phyloP scores from a whole-genome alignment of 768 basidiomycete species.

The Trametes cubensis region DNA sequence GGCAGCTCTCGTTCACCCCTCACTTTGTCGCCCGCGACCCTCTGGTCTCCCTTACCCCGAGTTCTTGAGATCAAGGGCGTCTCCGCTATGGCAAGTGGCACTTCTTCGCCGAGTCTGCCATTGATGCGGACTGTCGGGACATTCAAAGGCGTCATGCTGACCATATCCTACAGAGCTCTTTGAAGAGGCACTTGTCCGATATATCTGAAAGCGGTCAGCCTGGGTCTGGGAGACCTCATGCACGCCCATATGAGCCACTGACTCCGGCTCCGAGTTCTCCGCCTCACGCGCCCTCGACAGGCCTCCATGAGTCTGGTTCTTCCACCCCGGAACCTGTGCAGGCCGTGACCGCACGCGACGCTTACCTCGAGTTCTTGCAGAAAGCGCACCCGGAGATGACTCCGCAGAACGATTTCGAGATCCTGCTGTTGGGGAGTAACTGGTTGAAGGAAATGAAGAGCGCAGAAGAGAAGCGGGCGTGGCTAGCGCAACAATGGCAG shows the following conservation, averaged over 20 bases:
- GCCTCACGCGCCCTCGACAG: neutral
- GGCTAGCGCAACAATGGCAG: neutral
- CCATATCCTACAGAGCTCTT: neutral
- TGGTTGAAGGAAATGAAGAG: neutral
- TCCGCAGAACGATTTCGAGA: neutral
- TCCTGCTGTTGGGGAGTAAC: neutral
- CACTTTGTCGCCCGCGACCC: neutral
- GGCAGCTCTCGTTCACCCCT: neutral
- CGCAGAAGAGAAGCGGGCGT: neutral
- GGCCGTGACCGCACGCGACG: neutral
- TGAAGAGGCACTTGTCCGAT: neutral
- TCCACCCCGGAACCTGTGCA: neutral
- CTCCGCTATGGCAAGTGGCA: neutral
- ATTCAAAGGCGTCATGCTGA: neutral
- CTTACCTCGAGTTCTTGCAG: neutral
- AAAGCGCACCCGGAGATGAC: neutral
- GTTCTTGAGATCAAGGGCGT: neutral
- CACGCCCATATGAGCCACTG: neutral
- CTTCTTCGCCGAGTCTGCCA: neutral
- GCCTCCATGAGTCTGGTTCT: neutral
- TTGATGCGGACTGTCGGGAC: neutral
- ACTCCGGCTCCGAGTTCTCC: neutral
- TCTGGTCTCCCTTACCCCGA: neutral
- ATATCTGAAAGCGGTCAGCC: neutral
- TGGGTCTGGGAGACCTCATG: neutral